Base-by-base conservation (phyloP, 2,329 filamentous ascomycete genomes). In the Aureobasidium sp. region DNA sequence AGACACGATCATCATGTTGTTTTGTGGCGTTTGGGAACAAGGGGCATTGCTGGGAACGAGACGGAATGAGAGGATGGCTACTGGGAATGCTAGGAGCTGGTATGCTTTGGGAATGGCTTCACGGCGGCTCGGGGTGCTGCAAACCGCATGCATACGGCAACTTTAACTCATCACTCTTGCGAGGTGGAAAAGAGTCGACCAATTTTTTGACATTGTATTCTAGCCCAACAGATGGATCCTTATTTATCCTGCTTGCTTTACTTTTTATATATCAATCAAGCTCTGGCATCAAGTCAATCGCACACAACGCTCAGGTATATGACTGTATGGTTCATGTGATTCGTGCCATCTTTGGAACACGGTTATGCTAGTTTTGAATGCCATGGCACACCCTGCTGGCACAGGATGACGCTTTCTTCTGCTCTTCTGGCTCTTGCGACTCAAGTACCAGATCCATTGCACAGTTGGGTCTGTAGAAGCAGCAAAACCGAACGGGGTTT, bases 101-200 rank as follows among this genome's bases (percentile, higher is more conserved):
- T 15, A 53, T 53, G 49, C 49, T 53, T n/a, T 40, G 49, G 47
- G 49, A 53, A 23, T 53, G 49, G 49, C 49, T 53, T 27, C n/a
- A 38, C 6, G 49, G 23, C 4, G 33, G 23, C 9, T 40, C 21
- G 49, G 33, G 31, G 35, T 40, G 49, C 21, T 40, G 8, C 35
- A 27, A 27, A 2, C 8, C 8, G 23, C 35, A 15, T 23, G 13
- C n/a, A n/a, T n/a, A n/a, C n/a, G n/a, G n/a, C n/a, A n/a, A n/a
- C n/a, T n/a, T n/a, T n/a, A n/a, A n/a, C n/a, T n/a, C n/a, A n/a
- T n/a, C n/a, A n/a, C n/a, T n/a, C n/a, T n/a, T n/a, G n/a, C n/a
- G n/a, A n/a, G n/a, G n/a, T n/a, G n/a, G n/a, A n/a, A 37, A 37
- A 51, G 25, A 46, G 21, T 37, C 17, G 33, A 53, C 23, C 11